These are phyloP conservation scores for Pythium insidiosum DNA, from an alignment of 352 stramenopile species.

Conservation along the genomic window DNA sequence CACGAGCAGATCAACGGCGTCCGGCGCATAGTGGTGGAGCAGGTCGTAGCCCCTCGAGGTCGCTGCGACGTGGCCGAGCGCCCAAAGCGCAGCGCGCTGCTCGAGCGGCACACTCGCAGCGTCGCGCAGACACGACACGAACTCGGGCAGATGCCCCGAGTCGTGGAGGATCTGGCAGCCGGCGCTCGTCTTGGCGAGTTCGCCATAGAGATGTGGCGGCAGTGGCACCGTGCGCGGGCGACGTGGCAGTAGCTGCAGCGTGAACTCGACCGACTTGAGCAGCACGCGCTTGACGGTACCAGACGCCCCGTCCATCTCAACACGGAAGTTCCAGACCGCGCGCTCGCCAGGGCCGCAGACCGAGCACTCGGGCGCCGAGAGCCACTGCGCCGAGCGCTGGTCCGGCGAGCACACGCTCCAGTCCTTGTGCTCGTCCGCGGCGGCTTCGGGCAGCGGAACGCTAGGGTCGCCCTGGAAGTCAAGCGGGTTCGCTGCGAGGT, in stretches of 20 bases:
- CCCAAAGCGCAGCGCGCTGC: slow-evolving; percentile 80
- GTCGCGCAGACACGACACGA: slow-evolving; percentile 75
- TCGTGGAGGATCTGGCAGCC: slow-evolving; percentile 75
- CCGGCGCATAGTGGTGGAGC: slow-evolving; percentile 69
- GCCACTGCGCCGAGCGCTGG: slow-evolving; percentile 60
- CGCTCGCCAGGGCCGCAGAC: slow-evolving; percentile 75
- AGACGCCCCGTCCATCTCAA: slow-evolving; percentile 70
- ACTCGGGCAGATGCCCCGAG: slow-evolving; percentile 78
- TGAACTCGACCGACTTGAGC: slow-evolving; percentile 89
- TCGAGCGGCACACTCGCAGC: slow-evolving; percentile 76
- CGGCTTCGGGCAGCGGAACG: slow-evolving; percentile 45
- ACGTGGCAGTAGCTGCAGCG: slow-evolving; percentile 71
- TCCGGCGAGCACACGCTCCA: slow-evolving; percentile 84
- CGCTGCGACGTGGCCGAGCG: slow-evolving; percentile 73
- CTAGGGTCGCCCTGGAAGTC: slow-evolving; percentile 60
- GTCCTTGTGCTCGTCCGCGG: slow-evolving; percentile 82
- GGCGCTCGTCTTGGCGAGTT: slow-evolving; percentile 76
- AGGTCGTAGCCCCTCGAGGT: slow-evolving; percentile 76
- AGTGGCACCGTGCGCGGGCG: slow-evolving; percentile 72
- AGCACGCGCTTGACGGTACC: slow-evolving; percentile 63
- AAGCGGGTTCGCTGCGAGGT: slow-evolving; percentile 16
- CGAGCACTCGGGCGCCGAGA: slow-evolving; percentile 60
- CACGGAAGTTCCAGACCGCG: slow-evolving; percentile 83
- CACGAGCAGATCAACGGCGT: slow-evolving; percentile 83
- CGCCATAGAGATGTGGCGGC: slow-evolving; percentile 78